These are phyloP conservation scores for Didymellaceae sp. DNA, from an alignment of 2,329 filamentous ascomycete genomes.

Conservation along the genomic window DNA sequence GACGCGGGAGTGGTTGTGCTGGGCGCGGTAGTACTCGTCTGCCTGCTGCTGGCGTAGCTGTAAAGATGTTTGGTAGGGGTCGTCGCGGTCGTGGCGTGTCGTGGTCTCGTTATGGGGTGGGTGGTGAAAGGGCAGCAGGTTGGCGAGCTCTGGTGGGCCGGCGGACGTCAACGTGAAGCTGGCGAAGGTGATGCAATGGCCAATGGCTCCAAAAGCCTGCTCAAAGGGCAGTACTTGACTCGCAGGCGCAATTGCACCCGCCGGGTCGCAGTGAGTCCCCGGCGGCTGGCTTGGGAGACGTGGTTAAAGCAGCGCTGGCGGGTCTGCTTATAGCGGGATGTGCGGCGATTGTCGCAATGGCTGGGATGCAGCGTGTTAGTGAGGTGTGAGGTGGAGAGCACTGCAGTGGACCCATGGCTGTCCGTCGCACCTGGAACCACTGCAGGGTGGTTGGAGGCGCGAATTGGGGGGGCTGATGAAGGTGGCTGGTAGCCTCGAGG, in stretches of 20 bases:
- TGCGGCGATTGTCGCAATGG: slow-evolving; percentile 24
- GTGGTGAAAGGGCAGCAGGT: slow-evolving; percentile 35
- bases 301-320: slow-evolving; percentile 19
- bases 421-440: slow-evolving; percentile 7
- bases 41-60: slow-evolving; percentile 54
- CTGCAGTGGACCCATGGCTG: slow-evolving; percentile 35
- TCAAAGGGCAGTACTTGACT: slow-evolving; percentile 22
- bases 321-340: slow-evolving; percentile 27
- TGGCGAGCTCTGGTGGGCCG: slow-evolving; percentile 33
- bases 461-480: slow-evolving; percentile 32
- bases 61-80: slow-evolving; percentile 47
- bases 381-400: slow-evolving; percentile 24
- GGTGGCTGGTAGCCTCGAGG: slow-evolving; percentile 14
- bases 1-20: slow-evolving; percentile 53
- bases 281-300: slow-evolving; percentile 23
- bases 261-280: slow-evolving; percentile 23
- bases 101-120: slow-evolving; percentile 48
- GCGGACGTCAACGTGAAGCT: slow-evolving; percentile 39
- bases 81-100: slow-evolving; percentile 42
- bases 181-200: slow-evolving; percentile 1
- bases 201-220: slow-evolving; percentile 6
- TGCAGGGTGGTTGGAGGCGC: slow-evolving; percentile 25
- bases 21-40: slow-evolving; percentile 42
- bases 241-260: slow-evolving; percentile 31
- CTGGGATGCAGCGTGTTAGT: slow-evolving; percentile 32